These are phyloP conservation scores for Syncephalastrum monosporum DNA, from an alignment of 371 early-diverging fungal species.

Conservation along the genomic window DNA sequence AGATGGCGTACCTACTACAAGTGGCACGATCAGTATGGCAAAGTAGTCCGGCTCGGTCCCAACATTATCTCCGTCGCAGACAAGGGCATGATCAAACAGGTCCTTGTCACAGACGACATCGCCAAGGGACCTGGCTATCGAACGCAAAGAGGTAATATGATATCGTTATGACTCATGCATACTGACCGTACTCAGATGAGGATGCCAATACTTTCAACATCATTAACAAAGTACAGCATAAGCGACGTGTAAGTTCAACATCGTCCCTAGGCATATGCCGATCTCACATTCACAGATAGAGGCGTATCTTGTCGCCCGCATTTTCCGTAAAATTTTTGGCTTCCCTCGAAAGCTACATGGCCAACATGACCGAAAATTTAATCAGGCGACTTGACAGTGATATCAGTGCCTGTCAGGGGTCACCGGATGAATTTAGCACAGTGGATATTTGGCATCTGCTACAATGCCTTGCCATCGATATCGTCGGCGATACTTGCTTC, in stretches of 20 bases:
- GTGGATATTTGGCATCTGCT: conserved; percentile 32
- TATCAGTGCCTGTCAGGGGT: conserved; percentile 9
- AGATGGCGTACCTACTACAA: no score
- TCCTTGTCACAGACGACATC: conserved; percentile 15
- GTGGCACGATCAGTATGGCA: conserved; percentile 18
- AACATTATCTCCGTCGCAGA: conserved; percentile 12
- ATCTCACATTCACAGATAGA: conserved; percentile 6
- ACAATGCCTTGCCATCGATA: conserved; percentile 36
- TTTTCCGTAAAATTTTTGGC: conserved; percentile 34
- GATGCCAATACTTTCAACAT: no score
- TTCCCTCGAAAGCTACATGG: conserved; percentile 34
- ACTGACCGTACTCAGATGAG: no score
- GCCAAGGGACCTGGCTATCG: conserved; percentile 10
- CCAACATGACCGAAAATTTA: conserved; percentile 10
- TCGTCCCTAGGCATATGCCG: no score
- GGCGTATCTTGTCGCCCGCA: conserved; percentile 37
- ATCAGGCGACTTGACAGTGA: conserved; percentile 12
- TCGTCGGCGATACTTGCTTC: conserved; percentile 51
- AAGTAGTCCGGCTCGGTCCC: conserved; percentile 10
- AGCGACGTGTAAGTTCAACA: no score
- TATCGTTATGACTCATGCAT: no score
- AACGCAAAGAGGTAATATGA: background rate
- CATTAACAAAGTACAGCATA: no score
- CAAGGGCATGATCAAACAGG: conserved; percentile 22
- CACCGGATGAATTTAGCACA: conserved; percentile 5